Conservation (phyloP, 177 flowering plant species). For the Vitis hybrid region DNA sequence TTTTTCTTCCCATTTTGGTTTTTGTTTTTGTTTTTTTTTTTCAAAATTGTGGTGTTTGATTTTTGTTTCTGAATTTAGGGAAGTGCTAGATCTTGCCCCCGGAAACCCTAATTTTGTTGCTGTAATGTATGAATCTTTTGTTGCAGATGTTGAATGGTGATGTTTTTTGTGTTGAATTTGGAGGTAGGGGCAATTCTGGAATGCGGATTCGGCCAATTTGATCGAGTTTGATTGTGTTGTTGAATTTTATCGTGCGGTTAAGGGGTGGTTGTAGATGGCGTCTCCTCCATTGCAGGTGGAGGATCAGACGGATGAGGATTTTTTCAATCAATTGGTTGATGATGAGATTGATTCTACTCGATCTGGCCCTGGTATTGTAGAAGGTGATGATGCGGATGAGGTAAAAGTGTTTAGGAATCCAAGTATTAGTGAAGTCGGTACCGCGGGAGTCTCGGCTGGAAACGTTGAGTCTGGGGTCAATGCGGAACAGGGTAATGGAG, state of each 20-base stretch:
- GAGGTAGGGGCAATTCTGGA: background rate
- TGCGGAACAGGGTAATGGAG: background rate
- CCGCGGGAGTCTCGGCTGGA: slow-evolving; percentile 3
- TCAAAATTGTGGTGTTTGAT: background rate
- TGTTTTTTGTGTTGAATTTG: background rate
- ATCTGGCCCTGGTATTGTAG: background rate
- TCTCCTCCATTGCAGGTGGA: slow-evolving; percentile 18
- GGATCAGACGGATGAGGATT: slow-evolving; percentile 29
- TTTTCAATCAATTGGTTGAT: slow-evolving; percentile 20
- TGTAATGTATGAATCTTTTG: slow-evolving; percentile 1
- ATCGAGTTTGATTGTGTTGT: background rate
- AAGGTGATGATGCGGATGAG: slow-evolving; percentile 4
- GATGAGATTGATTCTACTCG: slow-evolving; percentile 9
- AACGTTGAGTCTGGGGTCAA: slow-evolving; percentile 1
- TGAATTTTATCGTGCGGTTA: background rate
- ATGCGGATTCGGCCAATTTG: background rate
- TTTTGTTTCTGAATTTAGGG: background rate
- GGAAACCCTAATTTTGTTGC: slow-evolving; percentile 1
- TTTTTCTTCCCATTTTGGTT: background rate
- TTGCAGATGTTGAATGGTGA: background rate
- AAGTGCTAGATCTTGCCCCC: background rate
- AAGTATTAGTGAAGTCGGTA: slow-evolving; percentile 6
- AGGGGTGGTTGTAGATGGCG: slow-evolving; percentile 14
- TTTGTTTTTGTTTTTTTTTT: background rate
- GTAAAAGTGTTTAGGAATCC: slow-evolving; percentile 6